phyloP scores from a whole-genome alignment of 2,329 filamentous ascomycete species.

The Coniella vitis region DNA sequence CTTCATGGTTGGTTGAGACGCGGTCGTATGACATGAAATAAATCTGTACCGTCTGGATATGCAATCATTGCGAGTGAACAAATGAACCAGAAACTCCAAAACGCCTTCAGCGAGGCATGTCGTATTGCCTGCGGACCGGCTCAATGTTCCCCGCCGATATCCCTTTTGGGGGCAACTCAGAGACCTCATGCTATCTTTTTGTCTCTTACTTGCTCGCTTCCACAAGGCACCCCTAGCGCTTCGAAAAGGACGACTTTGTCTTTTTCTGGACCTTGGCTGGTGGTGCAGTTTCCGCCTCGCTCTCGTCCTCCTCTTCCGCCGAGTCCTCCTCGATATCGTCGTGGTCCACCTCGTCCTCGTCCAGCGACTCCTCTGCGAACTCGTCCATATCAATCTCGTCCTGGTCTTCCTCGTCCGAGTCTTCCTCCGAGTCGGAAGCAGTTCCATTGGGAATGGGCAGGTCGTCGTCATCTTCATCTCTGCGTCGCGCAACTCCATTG shows the following conservation, averaged over 20 bases:
- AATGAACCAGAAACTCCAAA: too few relatives aligned
- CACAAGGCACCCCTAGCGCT: constrained; percentile 13
- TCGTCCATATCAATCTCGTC: constrained; percentile 24
- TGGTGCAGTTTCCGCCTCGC: constrained; percentile 24
- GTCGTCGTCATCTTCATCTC: constrained; percentile 53
- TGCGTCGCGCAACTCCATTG: constrained; percentile 32
- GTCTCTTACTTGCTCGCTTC: not conserved
- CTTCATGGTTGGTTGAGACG: too few relatives aligned
- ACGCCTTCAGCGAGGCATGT: too few relatives aligned
- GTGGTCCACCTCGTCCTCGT: constrained; percentile 29
- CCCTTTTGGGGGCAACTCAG: not conserved
- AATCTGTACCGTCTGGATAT: too few relatives aligned
- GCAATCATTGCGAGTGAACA: too few relatives aligned
- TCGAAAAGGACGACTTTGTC: constrained; percentile 22
- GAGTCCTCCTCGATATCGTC: constrained; percentile 27
- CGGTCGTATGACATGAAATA: too few relatives aligned
- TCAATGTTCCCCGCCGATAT: not conserved
- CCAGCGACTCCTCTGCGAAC: constrained; percentile 20
- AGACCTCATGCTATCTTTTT: not conserved
- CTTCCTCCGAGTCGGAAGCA: constrained; percentile 54
- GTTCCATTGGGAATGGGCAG: constrained; percentile 48
- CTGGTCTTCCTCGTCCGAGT: constrained; percentile 43
- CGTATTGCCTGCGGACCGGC: too few relatives aligned
- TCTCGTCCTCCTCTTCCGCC: constrained; percentile 27
- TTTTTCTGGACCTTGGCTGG: constrained; percentile 30